Percentiles rank a stretch among this genome's conserved stretches.
phyloP scores from a whole-genome alignment of 2,329 filamentous ascomycete species.

The Furcasterigmium furcatum region DNA sequence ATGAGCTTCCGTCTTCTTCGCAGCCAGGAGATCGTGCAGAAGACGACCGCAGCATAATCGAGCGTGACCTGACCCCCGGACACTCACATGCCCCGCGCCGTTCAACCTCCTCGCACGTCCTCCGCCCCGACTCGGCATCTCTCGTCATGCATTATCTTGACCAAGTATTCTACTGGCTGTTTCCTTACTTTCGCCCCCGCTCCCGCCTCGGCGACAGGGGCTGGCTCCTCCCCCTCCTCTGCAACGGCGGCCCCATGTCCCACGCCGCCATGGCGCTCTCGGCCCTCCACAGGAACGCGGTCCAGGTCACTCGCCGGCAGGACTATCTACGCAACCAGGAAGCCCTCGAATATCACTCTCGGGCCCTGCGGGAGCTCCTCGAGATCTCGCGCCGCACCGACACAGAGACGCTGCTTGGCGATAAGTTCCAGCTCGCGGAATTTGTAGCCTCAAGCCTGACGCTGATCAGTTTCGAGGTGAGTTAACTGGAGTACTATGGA shows the following conservation, averaged over 20 bases:
- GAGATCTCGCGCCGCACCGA: neutral
- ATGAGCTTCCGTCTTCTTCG: neutral
- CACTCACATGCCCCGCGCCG: too few relatives aligned
- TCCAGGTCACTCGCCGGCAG: neutral
- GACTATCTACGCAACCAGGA: neutral
- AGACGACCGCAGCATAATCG: too few relatives aligned
- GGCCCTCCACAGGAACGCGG: neutral
- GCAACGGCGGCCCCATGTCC: neutral
- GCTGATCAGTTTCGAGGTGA: conserved; percentile 1
- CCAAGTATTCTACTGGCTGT: neutral
- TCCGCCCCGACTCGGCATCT: neutral
- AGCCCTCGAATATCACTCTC: neutral
- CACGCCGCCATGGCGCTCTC: neutral
- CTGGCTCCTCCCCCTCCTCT: neutral
- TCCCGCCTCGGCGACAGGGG: neutral
- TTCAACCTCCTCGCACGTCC: neutral
- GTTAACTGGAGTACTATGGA: too few relatives aligned
- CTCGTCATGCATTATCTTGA: neutral
- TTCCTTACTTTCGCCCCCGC: neutral
- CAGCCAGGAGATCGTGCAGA: neutral
- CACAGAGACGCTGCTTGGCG: neutral
- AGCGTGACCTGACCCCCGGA: too few relatives aligned
- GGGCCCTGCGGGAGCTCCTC: neutral
- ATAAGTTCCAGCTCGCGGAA: neutral
- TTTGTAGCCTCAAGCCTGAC: neutral